phyloP scores from a whole-genome alignment of 257 asterid species.

The Gentiana macrophylla region DNA sequence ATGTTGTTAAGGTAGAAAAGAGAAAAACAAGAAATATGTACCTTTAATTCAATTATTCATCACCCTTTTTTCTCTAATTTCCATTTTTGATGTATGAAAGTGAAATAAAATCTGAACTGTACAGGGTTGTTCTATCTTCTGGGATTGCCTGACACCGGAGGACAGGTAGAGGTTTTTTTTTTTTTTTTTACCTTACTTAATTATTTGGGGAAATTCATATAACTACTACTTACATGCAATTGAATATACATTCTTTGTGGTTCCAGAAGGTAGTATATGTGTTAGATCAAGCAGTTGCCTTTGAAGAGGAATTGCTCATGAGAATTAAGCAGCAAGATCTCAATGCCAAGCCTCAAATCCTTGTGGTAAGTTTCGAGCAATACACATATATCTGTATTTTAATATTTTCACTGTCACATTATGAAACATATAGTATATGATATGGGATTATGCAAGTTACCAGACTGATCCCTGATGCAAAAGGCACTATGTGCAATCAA shows the following conservation, averaged over 20 bases:
- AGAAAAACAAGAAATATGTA: too few species aligned
- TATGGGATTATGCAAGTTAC: conserved; percentile 35
- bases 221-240: background rate
- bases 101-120: too few species aligned
- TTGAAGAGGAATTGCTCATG: conserved; percentile 58
- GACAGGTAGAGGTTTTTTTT: conserved; percentile 38
- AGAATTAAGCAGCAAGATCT: conserved; percentile 69
- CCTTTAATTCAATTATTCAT: too few species aligned
- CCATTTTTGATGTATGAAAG: too few species aligned
- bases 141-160: conserved; percentile 84
- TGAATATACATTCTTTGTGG: background rate
- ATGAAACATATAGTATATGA: too few species aligned
- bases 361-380: conserved; percentile 42
- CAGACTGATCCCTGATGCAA: conserved; percentile 68
- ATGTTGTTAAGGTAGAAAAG: too few species aligned
- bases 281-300: conserved; percentile 78
- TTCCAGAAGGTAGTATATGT: conserved; percentile 63
- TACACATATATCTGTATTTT: background rate
- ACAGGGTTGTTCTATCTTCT: conserved; percentile 9
- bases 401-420: conserved; percentile 8
- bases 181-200: background rate
- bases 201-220: background rate
- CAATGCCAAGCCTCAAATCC: conserved; percentile 59
- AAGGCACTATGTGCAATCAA: conserved; percentile 65
- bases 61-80: too few species aligned